These are phyloP conservation scores for Apiotrichum gracile DNA, from an alignment of 1,284 basidiomycete species.

Conservation along the genomic window DNA sequence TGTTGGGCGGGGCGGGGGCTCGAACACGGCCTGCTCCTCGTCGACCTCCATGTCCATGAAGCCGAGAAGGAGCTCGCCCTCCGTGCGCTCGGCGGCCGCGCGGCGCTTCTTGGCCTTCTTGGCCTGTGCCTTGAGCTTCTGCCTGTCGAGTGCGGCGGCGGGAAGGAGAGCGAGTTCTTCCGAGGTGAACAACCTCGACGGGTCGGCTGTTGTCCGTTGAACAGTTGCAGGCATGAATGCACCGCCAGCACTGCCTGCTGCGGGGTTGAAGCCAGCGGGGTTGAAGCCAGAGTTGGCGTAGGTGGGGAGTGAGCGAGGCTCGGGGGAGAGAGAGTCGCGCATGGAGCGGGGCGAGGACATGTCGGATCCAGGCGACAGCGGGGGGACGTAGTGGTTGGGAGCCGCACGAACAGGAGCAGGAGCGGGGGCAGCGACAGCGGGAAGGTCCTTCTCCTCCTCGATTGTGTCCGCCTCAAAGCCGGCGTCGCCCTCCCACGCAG, in stretches of 20 bases:
- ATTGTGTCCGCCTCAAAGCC: slow-evolving; percentile 18
- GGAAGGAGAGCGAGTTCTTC: slow-evolving; percentile 41
- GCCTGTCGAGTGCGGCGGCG: slow-evolving; percentile 29
- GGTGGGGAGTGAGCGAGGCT: slow-evolving; percentile 1
- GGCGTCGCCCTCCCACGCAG: slow-evolving; percentile 36
- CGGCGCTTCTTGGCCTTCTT: slow-evolving; percentile 45
- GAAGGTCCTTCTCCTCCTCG: slow-evolving; percentile 7
- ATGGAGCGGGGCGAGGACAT: slow-evolving; percentile 2
- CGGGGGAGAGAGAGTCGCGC: slow-evolving; percentile 8
- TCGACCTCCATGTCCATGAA: slow-evolving; percentile 42
- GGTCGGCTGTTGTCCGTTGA: slow-evolving; percentile 5
- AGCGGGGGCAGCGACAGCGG: neutral
- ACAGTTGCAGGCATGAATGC: slow-evolving; percentile 3
- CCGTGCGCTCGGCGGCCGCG: slow-evolving; percentile 34
- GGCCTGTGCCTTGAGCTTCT: slow-evolving; percentile 34
- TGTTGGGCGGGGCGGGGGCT: neutral
- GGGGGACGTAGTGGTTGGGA: neutral
- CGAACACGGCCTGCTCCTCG: slow-evolving; percentile 8
- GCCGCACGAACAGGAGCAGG: neutral
- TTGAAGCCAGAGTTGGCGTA: neutral
- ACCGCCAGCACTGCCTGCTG: too few species aligned
- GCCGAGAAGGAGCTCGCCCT: slow-evolving; percentile 39
- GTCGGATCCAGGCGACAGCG: slow-evolving; percentile 5
- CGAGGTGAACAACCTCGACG: slow-evolving; percentile 33
- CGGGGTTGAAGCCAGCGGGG: neutral